Evolutionary conservation across 495 filamentous ascomycete species (phyloP), one percentile per base, ranked within the genome.

Genomic region (Chaetomidium leptoderma): DNA sequence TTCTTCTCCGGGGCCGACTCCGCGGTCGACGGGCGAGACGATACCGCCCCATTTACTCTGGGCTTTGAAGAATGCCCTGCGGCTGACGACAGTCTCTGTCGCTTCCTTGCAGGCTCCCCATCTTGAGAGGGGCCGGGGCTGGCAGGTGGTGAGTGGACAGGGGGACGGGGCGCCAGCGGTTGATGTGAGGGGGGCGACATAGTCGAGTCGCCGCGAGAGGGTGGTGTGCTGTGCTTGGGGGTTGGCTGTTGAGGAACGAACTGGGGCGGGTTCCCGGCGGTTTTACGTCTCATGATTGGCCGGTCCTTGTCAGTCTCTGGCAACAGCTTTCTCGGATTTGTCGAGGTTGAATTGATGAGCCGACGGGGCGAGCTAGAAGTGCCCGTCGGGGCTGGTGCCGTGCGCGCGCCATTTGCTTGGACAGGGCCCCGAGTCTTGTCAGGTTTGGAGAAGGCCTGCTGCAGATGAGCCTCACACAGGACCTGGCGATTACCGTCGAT

Each of bases 91-190:
- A 59, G 23, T 17, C 45, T 56, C 45, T 26, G 55, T 32, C 61
- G 53, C 21, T 66, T 70, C 35, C 45, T 58, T 10, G 43, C 16
- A 10, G 63, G 59, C 36, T 66, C 59, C 17, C 51, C 57, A 40
- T 53, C 40, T 10, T 0, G 26, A 3, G 17, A 19, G 26, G 13
- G 10, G 4, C 33, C 30, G 3, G 58, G 61, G 13, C 58, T 58
- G 17, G 30, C 45, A 23, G 55, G 58, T 24, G 53, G 49, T 19
- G 63, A 62, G 47, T 53, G 40, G 29, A 44, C 60, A 6, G 44
- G 4, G 4, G 51, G 57, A 24, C 49, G 49, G 27, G 46, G 40
- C 0, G 33, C 57, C 3, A 47, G n/a, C 2, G 40, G 39, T 4
- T 14, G 48, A 17, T 49, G 19, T 16, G 50, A 53, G 0, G 24